phyloP scores from a whole-genome alignment of 352 stramenopile species.

The Phytophthora fragariae region DNA sequence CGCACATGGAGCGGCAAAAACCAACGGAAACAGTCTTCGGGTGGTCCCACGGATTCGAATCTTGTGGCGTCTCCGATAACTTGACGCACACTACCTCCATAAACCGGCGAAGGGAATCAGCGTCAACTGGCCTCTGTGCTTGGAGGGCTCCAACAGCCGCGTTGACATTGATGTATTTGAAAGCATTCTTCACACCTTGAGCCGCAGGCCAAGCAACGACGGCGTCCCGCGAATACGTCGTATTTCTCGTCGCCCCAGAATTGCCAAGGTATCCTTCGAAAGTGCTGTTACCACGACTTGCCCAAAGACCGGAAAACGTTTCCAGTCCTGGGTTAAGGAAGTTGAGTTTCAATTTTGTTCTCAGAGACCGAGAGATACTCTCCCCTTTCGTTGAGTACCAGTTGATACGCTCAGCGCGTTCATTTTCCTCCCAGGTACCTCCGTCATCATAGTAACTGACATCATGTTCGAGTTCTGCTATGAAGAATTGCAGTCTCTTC shows the following conservation, averaged over 20 bases:
- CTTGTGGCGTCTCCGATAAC: not conserved
- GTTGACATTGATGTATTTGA: constrained; percentile 7
- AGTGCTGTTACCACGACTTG: constrained; percentile 15
- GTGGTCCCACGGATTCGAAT: not conserved
- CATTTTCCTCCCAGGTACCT: constrained; percentile 14
- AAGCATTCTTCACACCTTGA: constrained; percentile 1
- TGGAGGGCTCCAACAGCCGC: constrained; percentile 6
- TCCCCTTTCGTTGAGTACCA: constrained; percentile 18
- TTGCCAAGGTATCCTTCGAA: constrained; percentile 33
- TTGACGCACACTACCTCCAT: not conserved
- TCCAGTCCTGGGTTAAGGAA: constrained; percentile 24
- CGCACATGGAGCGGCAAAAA: not conserved
- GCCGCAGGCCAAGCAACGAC: constrained; percentile 5
- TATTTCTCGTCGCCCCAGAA: constrained; percentile 26
- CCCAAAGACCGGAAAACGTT: constrained; percentile 20
- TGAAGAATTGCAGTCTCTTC: constrained; percentile 21
- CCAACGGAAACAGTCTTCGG: not conserved
- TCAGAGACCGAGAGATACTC: not conserved
- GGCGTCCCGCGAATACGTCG: constrained; percentile 22
- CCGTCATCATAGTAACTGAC: constrained; percentile 23
- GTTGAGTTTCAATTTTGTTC: constrained; percentile 7
- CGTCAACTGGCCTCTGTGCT: not conserved
- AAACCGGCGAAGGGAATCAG: constrained; percentile 1
- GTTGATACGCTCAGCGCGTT: constrained; percentile 13
- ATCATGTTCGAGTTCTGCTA: constrained; percentile 17